Base-by-base conservation (phyloP, 73 alveolate genomes). In the Urostyla sp. region DNA sequence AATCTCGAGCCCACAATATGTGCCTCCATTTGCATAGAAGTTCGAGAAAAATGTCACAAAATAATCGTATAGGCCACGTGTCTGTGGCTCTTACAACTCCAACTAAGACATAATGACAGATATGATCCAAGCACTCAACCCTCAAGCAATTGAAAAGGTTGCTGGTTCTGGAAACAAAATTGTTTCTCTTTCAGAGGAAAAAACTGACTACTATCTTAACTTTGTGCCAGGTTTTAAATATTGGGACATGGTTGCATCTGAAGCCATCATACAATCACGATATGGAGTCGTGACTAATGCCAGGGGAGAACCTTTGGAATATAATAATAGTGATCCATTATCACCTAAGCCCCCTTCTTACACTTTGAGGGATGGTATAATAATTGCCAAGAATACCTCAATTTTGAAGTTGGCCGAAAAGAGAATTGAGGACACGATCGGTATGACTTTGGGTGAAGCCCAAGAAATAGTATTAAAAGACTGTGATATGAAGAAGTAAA, bases 241-340 rank as follows among this genome's bases (percentile, higher is more conserved):
- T 28, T 69, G 83, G 83, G 83, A 69, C 31, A 69, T 69, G 83
- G 44, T 67, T 31, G 83, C 72, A 6, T 69, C 83, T 11, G 83
- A 69, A 37, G 83, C 83, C 40, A 69, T 69, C 3, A 21, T 69
- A 21, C 49, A 56, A 6, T 8, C 83, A 11, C 15, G 83, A 20
- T 40, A 34, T 34, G 87, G 87, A 34, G 31, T 75, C 40, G 40
- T 75, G 37, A 57, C 78, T 16, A 59, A 75, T 44, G 74, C 74
- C 20, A 10, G 57, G 26, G 50, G 49, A 21, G 37, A 59, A 30
- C 87, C 87, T 1, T 28, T 75, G 27, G 31, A 20, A 49, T 69
- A 69, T 69, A 37, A 69, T 1, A n/a, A n/a, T n/a, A n/a, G n/a
- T n/a, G n/a, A n/a, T n/a, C n/a, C n/a, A n/a, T n/a, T n/a, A n/a